Base-by-base conservation (phyloP, 352 stramenopile species). In the Globisporangium echinulatum region DNA sequence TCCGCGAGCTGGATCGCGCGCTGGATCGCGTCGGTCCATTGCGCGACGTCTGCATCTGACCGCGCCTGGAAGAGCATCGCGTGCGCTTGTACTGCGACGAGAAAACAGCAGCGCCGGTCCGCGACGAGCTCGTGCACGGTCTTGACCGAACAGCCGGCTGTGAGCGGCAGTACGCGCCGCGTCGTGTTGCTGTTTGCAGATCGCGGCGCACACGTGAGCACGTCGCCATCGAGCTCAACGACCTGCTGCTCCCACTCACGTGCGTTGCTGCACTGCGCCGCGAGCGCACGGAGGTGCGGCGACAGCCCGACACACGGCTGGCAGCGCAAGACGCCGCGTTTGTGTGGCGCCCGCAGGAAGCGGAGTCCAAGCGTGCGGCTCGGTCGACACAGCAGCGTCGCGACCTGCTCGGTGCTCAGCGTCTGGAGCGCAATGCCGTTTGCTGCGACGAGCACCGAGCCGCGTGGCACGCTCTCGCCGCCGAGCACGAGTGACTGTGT, bases 1-100 rank as follows among this genome's bases (percentile, higher is more conserved):
- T 91, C 73, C 0, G 77, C 80, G 36, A 93, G 80, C 5, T 81
- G 72, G 53, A 93, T 91, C 1, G 81, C 81, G 3, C 77, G 79
- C 56, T 86, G 70, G 59, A 93, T 77, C 19, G 76, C 75, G 25
- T 83, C 71, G 0, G 63, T 82, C 83, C 83, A 93, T 19, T 72
- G 59, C 36, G 71, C 49, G 47, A 78, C 55, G 55, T 93, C 81
- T 9, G 69, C 56, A 37, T 80, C 69, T 0, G 68, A 82, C 0
- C 62, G 58, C 5, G 83, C 81, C 56, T 93, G 79, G 47, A 91
- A 88, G 7, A 91, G 48, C 67, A 88, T 84, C 9, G 71, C 75
- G 52, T 85, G 75, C 13, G 81, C 55, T 51, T 77, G 72, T n/a
- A 79, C 73, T 0, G 72, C 77, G 7, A 93, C 73, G 7, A 87